Base-by-base conservation (phyloP, 371 early-diverging fungal genomes). In the Apophysomyces ossiformis region DNA sequence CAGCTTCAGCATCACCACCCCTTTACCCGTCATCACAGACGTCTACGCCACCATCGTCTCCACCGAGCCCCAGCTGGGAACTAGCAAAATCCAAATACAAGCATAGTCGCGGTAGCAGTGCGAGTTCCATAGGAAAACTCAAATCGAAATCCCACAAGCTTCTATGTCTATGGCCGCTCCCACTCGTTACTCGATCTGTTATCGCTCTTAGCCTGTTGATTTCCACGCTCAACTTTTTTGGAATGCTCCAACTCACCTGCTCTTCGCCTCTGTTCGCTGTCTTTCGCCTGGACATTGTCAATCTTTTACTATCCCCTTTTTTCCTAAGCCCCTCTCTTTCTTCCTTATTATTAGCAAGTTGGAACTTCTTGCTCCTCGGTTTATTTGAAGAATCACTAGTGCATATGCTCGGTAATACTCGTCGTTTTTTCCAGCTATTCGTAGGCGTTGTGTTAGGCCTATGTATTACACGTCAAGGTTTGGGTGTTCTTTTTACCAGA, bases 401-500 rank as follows among this genome's bases (percentile, higher is more conserved):
- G 37, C 77, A 75, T 58, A 70, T 67, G 63, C 57, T 75, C 54
- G 76, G 73, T 43, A 75, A 73, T 44, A 70, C 73, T 3, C 18
- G 36, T 39, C 59, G 64, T 44, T 69, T 75, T 58, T 58, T 75
- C 11, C 63, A 68, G 13, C 56, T 72, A 5, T 69, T 78, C 4
- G 37, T 65, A 5, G 59, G 62, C 37, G 66, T 73, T 56, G 62
- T 67, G 7, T n/a, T 60, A 54, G 60, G 65, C 38, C 65, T 68
- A 56, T 63, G 65, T 57, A 63, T 63, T 4, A 15, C 77, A n/a
- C 69, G 82, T 16, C 76, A 78, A 63, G 57, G 67, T 2, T 38
- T 76, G 11, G 85, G 85, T 32, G 74, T 76, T 60, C 7, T 81
- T 21, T 84, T 84, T 63, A 82, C 82, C 38, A 74, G 73, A 57